Base-by-base conservation (phyloP, 805 yeast species). In the Spathaspora boniae region DNA sequence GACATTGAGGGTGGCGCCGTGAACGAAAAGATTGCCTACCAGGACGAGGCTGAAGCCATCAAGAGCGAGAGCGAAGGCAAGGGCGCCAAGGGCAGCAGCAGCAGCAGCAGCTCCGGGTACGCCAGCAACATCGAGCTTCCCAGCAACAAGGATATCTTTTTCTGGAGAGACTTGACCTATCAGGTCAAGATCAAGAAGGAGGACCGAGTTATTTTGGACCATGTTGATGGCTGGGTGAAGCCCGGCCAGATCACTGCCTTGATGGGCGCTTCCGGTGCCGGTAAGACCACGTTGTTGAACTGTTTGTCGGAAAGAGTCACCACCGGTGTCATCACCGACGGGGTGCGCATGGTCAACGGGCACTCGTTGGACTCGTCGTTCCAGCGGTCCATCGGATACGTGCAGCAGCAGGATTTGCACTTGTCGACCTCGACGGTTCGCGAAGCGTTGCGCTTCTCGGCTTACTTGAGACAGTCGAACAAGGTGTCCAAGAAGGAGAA, bases 201-300 rank as follows among this genome's bases (percentile, higher is more conserved):
- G 38, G 60, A 60, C 11, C 50, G 68, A 42, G 50, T 51, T 14
- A 54, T 74, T 40, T 58, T 78, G 50, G 49, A 63, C 43, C 55
- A 53, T 28, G 58, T 63, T 25, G 66, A 59, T 48, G 91, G 91
- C 33, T 83, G 79, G 69, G 86, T 82, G 37, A 79, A 78, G 51
- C 91, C 91, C 14, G 91, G 91, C 48, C 82, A 84, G 38, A 67
- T 83, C 58, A 82, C 89, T 27, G 91, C 91, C 4, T 66, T 83
- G 40, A 82, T 83, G 89, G 93, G 93, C 51, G 84, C 82, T 35
- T 83, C 91, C 22, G 93, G 93, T 64, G 93, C 93, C 30, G 93
- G 93, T 65, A 83, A 83, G 52, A 83, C 93, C 17, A 84, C 91
- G 3, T 64, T 83, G 39, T 67, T 84, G 48, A 82, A 83, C 56